These are phyloP conservation scores for Cyphellophora attinorum DNA, from an alignment of 2,329 filamentous ascomycete species.

Conservation along the genomic window DNA sequence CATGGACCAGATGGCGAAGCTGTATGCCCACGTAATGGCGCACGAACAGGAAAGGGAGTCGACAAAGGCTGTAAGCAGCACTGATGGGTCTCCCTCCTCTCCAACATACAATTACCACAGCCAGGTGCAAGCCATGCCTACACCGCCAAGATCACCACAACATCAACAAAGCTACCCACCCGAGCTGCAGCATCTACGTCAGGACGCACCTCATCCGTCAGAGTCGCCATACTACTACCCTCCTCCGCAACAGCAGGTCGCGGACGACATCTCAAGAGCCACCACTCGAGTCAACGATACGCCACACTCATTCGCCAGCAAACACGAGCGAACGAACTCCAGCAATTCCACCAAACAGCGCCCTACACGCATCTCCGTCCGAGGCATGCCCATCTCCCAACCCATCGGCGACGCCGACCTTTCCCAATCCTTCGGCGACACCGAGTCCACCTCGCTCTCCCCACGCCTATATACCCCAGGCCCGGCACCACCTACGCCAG, in stretches of 20 bases:
- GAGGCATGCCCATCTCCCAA: slow-evolving; percentile 49
- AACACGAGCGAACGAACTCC: slow-evolving; percentile 30
- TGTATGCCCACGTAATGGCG: slow-evolving; percentile 88
- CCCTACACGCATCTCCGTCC: slow-evolving; percentile 32
- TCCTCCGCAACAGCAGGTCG: slow-evolving; percentile 8
- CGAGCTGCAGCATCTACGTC: slow-evolving; percentile 22
- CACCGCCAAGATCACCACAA: slow-evolving; percentile 9
- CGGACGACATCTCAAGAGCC: slow-evolving; percentile 14
- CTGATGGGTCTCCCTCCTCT: slow-evolving; percentile 2
- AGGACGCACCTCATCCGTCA: neutral
- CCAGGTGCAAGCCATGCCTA: neutral
- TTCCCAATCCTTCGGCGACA: slow-evolving; percentile 33
- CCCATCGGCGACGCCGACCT: slow-evolving; percentile 40
- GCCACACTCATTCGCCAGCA: slow-evolving; percentile 30
- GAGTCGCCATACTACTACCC: slow-evolving; percentile 6
- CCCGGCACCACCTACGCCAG: slow-evolving; percentile 44
- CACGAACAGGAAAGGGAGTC: slow-evolving; percentile 56
- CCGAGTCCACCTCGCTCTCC: slow-evolving; percentile 45
- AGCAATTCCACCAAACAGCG: slow-evolving; percentile 33
- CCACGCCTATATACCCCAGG: slow-evolving; percentile 48
- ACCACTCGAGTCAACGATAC: slow-evolving; percentile 27
- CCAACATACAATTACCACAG: slow-evolving; percentile 6
- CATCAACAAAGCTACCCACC: slow-evolving; percentile 17
- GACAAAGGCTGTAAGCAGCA: slow-evolving; percentile 3
- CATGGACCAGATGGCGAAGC: slow-evolving; percentile 74